Base-by-base conservation (phyloP, 768 basidiomycete species). In the Lyophyllum atratum region DNA sequence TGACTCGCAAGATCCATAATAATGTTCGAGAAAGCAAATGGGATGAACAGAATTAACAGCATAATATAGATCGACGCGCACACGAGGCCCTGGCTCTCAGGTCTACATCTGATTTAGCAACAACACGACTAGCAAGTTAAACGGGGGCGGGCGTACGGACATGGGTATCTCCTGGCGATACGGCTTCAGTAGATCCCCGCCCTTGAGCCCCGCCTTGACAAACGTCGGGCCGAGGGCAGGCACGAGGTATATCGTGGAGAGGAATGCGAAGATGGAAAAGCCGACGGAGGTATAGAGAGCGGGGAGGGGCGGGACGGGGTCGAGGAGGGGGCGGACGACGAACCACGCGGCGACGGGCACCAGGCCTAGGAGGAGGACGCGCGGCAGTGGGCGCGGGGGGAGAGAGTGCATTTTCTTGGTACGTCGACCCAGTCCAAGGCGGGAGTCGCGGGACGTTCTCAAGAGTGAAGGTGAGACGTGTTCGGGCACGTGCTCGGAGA, bases 71-170 rank as follows among this genome's bases (percentile, higher is more conserved):
- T 80, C 2, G 87, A 83, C 1, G 96, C 95, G 66, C 89, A 92
- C 48, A 97, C 88, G 56, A 98, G 85, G 12, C 96, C 96, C 65
- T 90, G 84, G 62, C 93, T 93, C 76, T 99, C 97, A 42, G 97
- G 95, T 70, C 95, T 98, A 55, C n/a, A 54, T 25, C 25, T 24
- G 45, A n/a, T 24, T 53, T 17, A 22, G 33, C 21, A 34, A 19
- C 1, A n/a, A 14, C 4, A 37, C 3, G 8, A 37, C 34, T 22
- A 2, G 21, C 48, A 3, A 47, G 19, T 21, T 28, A 28, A 19
- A 43, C 28, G 28, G 40, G 11, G 12, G 34, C 24, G 10, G 52
- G 29, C 26, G 43, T 28, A 73, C 87, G 63, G 58, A 91, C 88
- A 92, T 87, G 1, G 86, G 84, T 47, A 83, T 84, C 34, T 78